These are phyloP conservation scores for Hanseniaspora valbyensis DNA, from an alignment of 805 yeast genomes.

Conservation along the genomic window DNA sequence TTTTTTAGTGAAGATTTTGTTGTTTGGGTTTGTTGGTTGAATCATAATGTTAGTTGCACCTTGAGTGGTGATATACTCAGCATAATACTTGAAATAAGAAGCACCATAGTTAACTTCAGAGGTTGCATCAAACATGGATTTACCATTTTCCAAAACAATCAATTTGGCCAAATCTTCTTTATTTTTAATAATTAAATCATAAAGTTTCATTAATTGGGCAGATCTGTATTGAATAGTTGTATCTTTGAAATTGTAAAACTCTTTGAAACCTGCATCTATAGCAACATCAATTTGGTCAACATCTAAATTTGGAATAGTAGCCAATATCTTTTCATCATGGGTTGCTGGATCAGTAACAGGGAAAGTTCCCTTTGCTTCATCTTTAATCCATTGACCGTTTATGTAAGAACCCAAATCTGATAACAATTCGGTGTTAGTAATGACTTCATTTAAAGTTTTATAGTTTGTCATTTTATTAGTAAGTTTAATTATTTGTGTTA, in stretches of 20 bases:
- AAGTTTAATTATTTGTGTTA: too few species aligned
- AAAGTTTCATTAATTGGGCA: conserved; percentile 39
- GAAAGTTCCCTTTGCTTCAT: conserved; percentile 29
- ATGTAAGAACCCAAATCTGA: conserved; percentile 8
- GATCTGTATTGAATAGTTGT: conserved; percentile 43
- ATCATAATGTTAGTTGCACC: conserved; percentile 23
- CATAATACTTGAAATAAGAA: conserved; percentile 79
- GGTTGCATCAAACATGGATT: conserved; percentile 41
- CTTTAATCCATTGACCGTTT: conserved; percentile 11
- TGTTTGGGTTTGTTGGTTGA: conserved; percentile 41
- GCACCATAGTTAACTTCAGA: conserved; percentile 54
- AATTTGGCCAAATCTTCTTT: conserved; percentile 47
- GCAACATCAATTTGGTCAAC: conserved; percentile 48
- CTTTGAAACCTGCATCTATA: conserved; percentile 37
- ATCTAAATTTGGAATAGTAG: conserved; percentile 53
- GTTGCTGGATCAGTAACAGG: conserved; percentile 69
- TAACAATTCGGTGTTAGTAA: neutral
- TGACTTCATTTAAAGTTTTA: neutral
- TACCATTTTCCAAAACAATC: conserved; percentile 52
- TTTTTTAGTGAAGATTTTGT: conserved; percentile 42
- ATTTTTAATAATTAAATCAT: conserved; percentile 43
- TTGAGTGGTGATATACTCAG: conserved; percentile 47
- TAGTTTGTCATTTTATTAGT: neutral
- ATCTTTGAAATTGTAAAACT: conserved; percentile 37
- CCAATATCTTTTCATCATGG: conserved; percentile 35